These are phyloP conservation scores for Brasilioporus rufonigricans DNA, from an alignment of 768 basidiomycete species.

Conservation along the genomic window DNA sequence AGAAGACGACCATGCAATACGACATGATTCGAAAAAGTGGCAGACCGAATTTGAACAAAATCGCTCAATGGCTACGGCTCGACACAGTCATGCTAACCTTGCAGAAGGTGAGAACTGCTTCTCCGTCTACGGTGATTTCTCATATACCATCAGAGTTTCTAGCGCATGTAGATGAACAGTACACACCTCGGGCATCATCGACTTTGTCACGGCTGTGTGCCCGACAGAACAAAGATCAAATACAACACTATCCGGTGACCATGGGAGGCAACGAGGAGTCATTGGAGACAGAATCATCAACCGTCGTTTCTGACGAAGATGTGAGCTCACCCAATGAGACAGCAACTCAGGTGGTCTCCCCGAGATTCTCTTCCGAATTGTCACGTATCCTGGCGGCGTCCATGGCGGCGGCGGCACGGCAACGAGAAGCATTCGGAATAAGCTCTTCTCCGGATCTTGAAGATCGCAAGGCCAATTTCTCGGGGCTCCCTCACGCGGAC, in stretches of 20 bases:
- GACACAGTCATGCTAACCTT: constrained; percentile 5
- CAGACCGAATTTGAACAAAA: constrained; percentile 9
- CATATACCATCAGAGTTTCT: constrained; percentile 9
- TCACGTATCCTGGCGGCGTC: constrained; percentile 27
- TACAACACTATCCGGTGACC: background rate
- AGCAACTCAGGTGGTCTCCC: background rate
- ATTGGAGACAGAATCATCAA: constrained; percentile 11
- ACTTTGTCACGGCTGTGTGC: background rate
- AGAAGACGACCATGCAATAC: constrained; percentile 9
- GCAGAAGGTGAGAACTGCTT: constrained; percentile 2
- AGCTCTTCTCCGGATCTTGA: constrained; percentile 35
- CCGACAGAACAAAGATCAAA: constrained; percentile 4
- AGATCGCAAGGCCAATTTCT: background rate
- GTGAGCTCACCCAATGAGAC: background rate
- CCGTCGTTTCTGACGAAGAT: constrained; percentile 18
- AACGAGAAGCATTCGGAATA: constrained; percentile 53
- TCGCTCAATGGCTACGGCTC: background rate
- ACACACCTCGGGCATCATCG: constrained; percentile 17
- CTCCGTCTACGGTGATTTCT: constrained; percentile 1
- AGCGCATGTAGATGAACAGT: constrained; percentile 14
- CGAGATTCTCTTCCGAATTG: constrained; percentile 29
- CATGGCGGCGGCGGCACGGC: constrained; percentile 40
- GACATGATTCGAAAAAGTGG: constrained; percentile 1
- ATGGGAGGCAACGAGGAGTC: background rate
- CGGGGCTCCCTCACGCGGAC: constrained; percentile 36